Conservation (phyloP, 352 stramenopile genomes). For the Thalassiosira livingstoniorum region DNA sequence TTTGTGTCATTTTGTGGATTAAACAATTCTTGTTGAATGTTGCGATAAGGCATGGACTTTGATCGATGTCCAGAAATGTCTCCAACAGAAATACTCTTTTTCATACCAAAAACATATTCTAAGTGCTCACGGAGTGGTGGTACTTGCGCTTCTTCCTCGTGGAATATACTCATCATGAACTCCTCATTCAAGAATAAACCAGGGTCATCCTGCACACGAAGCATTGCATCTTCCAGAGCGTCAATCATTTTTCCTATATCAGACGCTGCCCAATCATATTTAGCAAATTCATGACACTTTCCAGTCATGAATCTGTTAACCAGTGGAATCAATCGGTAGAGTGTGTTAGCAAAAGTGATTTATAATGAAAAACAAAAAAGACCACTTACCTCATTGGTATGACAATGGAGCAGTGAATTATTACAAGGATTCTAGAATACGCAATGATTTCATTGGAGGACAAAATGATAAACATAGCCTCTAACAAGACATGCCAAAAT, state of each 20-base stretch:
- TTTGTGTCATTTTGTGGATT: background rate
- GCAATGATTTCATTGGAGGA: slow-evolving; percentile 23
- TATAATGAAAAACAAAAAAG: too few species aligned
- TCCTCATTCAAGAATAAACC: background rate
- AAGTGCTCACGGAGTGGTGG: background rate
- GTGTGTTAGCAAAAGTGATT: too few species aligned
- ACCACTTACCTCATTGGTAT: background rate
- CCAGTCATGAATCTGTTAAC: too few species aligned
- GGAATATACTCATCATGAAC: background rate
- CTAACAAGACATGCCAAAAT: slow-evolving; percentile 1
- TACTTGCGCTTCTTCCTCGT: background rate
- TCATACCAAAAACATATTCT: background rate
- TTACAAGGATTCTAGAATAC: background rate
- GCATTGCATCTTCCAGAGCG: too few species aligned
- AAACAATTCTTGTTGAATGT: slow-evolving; percentile 2
- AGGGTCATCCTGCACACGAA: background rate
- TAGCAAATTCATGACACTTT: background rate
- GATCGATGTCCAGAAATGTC: too few species aligned
- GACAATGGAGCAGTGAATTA: background rate
- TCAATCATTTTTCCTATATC: too few species aligned
- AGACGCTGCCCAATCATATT: background rate
- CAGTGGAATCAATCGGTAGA: too few species aligned
- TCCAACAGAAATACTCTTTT: background rate
- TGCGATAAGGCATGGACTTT: slow-evolving; percentile 5
- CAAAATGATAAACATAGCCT: slow-evolving; percentile 20